Evolutionary conservation across 2,329 filamentous ascomycete genomes (phyloP), one percentile per base, ranked within the genome.

Genomic region (Talaromyces sp.): DNA sequence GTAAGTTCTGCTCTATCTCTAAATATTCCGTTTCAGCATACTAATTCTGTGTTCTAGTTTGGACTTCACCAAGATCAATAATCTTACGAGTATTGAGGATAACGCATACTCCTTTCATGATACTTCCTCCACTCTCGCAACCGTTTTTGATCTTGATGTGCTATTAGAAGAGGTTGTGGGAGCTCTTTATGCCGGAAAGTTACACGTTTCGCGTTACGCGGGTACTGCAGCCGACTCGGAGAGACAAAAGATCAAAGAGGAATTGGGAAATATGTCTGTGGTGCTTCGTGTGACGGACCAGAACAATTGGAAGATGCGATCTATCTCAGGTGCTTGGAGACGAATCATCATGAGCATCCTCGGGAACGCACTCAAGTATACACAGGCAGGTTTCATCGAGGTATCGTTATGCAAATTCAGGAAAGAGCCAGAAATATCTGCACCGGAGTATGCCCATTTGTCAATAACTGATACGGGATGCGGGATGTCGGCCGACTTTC

Each of bases 381-480:
- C 56, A 5, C 31, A 58, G 14, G 19, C 35, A 54, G 76, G 76
- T 0, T 70, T 73, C 14, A 73, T 79, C 33, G 74, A 75, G 52
- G 66, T 79, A 3, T 70, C 69, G 0, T 45, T 78, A 14, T 68
- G 67, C 7, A 70, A 43, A 60, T 63, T 33, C 43, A 67, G 37
- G 60, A 66, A 24, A 33, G 56, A n/a, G 63, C 60, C 8, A 27
- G 52, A 67, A 2, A 59, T 67, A 0, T 69, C 69, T 14, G 56
- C 61, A 0, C 11, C 47, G 47, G 60, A 68, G 1, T 37, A 71
- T 19, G 72, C 73, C 0, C 69, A 74, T 35, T 69, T 85, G 0
- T 82, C 78, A 0, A 81, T 91, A 1, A 79, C 78, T 0, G 89
- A 91, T 67, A 87, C 88, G 0, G 89, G 89, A 1, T 81, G 81